phyloP scores from a whole-genome alignment of 2,329 filamentous ascomycete genomes.

The Nothomitra cinnamomea region DNA sequence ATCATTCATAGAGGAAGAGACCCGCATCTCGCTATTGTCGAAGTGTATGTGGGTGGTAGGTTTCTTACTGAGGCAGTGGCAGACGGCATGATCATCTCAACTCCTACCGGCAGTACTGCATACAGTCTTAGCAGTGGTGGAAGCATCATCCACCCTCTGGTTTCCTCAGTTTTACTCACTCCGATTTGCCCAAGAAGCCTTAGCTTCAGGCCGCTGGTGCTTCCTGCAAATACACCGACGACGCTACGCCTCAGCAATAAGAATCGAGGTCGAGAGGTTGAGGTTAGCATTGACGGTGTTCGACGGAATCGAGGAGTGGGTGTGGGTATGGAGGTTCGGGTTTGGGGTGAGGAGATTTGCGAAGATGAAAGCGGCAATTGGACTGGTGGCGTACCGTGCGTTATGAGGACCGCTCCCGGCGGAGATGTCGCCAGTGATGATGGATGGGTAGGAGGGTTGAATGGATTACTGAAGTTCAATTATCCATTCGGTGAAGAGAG shows the following conservation, averaged over 20 bases:
- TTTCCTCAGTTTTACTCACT: conserved; percentile 74
- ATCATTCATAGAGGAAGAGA: conserved; percentile 81
- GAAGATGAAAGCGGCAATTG: conserved; percentile 30
- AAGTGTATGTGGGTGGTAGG: conserved; percentile 75
- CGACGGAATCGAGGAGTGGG: conserved; percentile 45
- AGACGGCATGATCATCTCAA: conserved; percentile 87
- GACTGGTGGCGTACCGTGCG: conserved; percentile 77
- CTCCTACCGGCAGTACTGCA: conserved; percentile 85
- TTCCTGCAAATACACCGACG: conserved; percentile 74
- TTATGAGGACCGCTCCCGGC: conserved; percentile 49
- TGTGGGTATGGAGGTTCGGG: conserved; percentile 69
- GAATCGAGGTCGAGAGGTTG: conserved; percentile 58
- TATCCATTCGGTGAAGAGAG: conserved; percentile 68
- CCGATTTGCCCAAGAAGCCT: conserved; percentile 87
- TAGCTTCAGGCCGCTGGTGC: conserved; percentile 77
- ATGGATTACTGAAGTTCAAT: conserved; percentile 90
- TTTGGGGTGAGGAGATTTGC: conserved; percentile 66
- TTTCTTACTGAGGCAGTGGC: conserved; percentile 89
- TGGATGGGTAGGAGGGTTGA: conserved; percentile 91
- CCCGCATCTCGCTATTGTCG: conserved; percentile 80
- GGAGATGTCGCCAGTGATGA: conserved; percentile 46
- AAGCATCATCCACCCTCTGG: conserved; percentile 84
- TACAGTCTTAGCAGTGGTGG: conserved; percentile 90
- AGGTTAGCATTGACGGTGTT: conserved; percentile 65
- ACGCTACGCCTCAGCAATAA: conserved; percentile 66